These are phyloP conservation scores for Lupinus albus DNA, from an alignment of 306 rosid genomes.

Conservation along the genomic window DNA sequence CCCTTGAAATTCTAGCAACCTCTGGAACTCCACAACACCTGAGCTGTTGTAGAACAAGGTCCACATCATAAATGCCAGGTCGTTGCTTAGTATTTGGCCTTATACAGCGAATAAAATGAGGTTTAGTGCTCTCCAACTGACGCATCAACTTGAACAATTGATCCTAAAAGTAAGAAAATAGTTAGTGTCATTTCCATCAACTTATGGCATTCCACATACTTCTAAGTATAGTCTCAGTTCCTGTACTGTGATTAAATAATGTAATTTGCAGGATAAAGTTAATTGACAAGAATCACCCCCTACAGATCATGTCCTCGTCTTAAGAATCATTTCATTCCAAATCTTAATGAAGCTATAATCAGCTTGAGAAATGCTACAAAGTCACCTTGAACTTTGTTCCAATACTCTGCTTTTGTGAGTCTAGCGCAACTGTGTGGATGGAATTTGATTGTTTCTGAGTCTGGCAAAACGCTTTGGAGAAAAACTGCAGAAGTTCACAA, in stretches of 20 bases:
- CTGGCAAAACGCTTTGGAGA: constrained; percentile 57
- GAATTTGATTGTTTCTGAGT: constrained; percentile 50
- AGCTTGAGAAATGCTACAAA: constrained; percentile 12
- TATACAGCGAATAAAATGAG: constrained; percentile 89
- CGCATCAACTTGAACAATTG: constrained; percentile 75
- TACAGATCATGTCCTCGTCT: constrained; percentile 11
- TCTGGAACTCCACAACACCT: constrained; percentile 68
- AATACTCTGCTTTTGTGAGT: constrained; percentile 52
- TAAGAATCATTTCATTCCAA: constrained; percentile 28
- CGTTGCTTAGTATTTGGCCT: constrained; percentile 77
- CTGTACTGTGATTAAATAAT: constrained; percentile 13
- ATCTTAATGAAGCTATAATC: not conserved
- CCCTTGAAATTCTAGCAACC: constrained; percentile 72
- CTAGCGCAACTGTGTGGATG: constrained; percentile 45
- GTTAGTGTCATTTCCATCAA: constrained; percentile 37
- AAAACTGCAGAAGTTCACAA: constrained; percentile 56
- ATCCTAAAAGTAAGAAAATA: constrained; percentile 51
- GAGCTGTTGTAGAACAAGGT: constrained; percentile 78
- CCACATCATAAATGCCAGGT: constrained; percentile 68
- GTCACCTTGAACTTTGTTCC: constrained; percentile 75
- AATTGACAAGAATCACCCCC: constrained; percentile 22
- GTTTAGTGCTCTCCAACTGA: constrained; percentile 73
- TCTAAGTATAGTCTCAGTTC: constrained; percentile 11
- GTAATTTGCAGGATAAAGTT: constrained; percentile 24
- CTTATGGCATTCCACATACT: constrained; percentile 1